Percentiles rank a stretch among this genome's conserved stretches.
phyloP scores from a whole-genome alignment of 192 early-diverging fungal species.

The Kickxella alabastrina region DNA sequence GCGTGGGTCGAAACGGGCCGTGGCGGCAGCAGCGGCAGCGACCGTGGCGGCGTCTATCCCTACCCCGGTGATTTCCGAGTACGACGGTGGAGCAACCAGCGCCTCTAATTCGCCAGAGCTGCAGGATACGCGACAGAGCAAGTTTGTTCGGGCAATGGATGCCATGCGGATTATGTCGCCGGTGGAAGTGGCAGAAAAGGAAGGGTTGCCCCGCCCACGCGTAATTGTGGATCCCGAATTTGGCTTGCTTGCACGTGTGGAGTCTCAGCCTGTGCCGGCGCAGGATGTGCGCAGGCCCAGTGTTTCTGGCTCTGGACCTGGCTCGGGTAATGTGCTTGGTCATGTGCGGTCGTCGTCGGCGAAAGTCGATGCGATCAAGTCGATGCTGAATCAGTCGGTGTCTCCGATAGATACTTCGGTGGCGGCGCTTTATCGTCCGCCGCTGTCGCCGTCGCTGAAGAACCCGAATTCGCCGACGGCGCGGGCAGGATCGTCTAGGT shows the following conservation, averaged over 20 bases:
- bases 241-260: slow-evolving; percentile 16
- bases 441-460: slow-evolving; percentile 39
- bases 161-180: slow-evolving; percentile 47
- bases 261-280: slow-evolving; percentile 19
- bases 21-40: too few relatives aligned
- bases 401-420: slow-evolving; percentile 10
- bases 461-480: slow-evolving; percentile 21
- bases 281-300: not conserved
- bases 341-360: slow-evolving; percentile 10
- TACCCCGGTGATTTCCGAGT: slow-evolving; percentile 37
- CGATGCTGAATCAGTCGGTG: slow-evolving; percentile 14
- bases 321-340: too few relatives aligned
- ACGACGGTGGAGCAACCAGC: slow-evolving; percentile 24
- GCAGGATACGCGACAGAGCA: not conserved
- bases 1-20: not conserved
- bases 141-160: slow-evolving; percentile 6
- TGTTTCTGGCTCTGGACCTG: too few relatives aligned
- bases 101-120: not conserved
- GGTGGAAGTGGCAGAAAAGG: slow-evolving; percentile 43
- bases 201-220: slow-evolving; percentile 42
- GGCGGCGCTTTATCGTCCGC: not conserved
- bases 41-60: slow-evolving; percentile 39
- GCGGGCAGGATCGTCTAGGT: slow-evolving; percentile 33
- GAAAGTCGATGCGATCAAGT: slow-evolving; percentile 14
- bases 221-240: slow-evolving; percentile 38